phyloP scores from a whole-genome alignment of 2,329 filamentous ascomycete genomes.

The Sporothrix luriei region DNA sequence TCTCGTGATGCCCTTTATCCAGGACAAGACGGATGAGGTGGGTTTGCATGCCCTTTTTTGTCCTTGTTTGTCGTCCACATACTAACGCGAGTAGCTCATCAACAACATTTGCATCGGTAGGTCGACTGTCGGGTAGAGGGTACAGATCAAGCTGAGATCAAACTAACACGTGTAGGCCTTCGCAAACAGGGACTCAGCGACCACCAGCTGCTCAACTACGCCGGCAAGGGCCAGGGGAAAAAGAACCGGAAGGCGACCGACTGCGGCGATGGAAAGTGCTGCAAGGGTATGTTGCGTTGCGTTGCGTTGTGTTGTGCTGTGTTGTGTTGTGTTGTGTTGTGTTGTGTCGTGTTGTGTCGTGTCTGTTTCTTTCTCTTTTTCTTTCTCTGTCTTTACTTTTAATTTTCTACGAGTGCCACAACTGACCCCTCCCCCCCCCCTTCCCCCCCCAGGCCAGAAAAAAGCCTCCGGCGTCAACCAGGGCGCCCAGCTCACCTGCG shows the following conservation, averaged over 20 bases:
- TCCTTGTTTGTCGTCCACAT: neutral
- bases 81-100: neutral
- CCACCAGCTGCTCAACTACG: neutral
- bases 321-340: too few relatives aligned
- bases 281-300: neutral
- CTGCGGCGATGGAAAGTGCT: neutral
- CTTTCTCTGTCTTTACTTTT: too few relatives aligned
- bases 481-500: constrained; percentile 2
- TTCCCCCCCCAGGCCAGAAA: neutral
- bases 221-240: neutral
- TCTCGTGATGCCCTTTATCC: constrained; percentile 3
- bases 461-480: neutral
- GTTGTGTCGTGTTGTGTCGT: too few relatives aligned
- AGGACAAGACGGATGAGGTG: constrained; percentile 1
- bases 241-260: neutral
- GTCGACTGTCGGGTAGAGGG: neutral
- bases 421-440: too few relatives aligned
- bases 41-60: neutral
- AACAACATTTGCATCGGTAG: constrained; percentile 5
- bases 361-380: too few relatives aligned
- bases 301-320: too few relatives aligned
- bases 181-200: neutral
- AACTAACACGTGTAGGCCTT: neutral
- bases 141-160: neutral
- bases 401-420: too few relatives aligned